Evolutionary conservation across 1,284 basidiomycete genomes (phyloP).

Genomic region (Microbotryomycetes sp.): DNA sequence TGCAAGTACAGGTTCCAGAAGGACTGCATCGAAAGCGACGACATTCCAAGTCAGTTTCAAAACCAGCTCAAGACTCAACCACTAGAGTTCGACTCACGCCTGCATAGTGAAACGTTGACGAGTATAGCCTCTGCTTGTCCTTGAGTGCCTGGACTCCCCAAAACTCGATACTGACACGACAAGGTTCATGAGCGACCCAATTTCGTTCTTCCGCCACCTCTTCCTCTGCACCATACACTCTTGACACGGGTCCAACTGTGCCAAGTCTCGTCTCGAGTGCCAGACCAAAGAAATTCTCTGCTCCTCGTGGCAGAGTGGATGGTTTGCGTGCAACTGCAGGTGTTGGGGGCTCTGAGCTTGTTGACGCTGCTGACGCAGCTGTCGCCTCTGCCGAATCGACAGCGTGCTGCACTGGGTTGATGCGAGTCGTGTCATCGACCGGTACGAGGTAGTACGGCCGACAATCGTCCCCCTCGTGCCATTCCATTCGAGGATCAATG

Average conservation of each 20-base stretch:
- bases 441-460: slow-evolving; percentile 62
- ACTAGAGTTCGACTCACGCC: slow-evolving; percentile 37
- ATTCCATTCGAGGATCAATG: slow-evolving; percentile 2
- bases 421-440: slow-evolving; percentile 64
- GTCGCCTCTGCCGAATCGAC: slow-evolving; percentile 1
- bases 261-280: slow-evolving; percentile 6
- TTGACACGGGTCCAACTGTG: not conserved
- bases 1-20: slow-evolving; percentile 83
- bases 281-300: slow-evolving; percentile 45
- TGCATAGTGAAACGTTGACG: slow-evolving; percentile 48
- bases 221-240: not conserved
- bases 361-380: not conserved
- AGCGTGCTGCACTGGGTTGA: slow-evolving; percentile 61
- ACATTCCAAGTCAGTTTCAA: slow-evolving; percentile 53
- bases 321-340: slow-evolving; percentile 36
- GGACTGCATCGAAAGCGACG: slow-evolving; percentile 67
- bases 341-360: not conserved
- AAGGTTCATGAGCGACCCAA: slow-evolving; percentile 54
- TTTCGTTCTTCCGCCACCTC: slow-evolving; percentile 15
- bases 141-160: slow-evolving; percentile 75
- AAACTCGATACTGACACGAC: slow-evolving; percentile 77
- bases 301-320: slow-evolving; percentile 32
- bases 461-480: not conserved
- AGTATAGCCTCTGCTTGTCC: slow-evolving; percentile 65
- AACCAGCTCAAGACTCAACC: slow-evolving; percentile 38